Conservation (phyloP, 2,329 filamentous ascomycete species). For the Gnomoniopsis smithogilvyi region DNA sequence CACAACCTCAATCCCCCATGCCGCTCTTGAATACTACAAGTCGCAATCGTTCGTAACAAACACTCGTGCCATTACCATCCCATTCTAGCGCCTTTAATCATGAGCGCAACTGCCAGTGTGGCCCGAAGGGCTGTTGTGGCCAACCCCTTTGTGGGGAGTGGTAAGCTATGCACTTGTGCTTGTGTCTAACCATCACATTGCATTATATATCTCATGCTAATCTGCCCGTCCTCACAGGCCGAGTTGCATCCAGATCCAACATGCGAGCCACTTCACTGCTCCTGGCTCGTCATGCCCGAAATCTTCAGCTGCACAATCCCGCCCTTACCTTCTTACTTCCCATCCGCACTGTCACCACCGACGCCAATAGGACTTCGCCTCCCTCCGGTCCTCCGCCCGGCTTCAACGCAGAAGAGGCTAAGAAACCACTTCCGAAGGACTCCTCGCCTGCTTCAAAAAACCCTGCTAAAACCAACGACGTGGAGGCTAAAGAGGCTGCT, state of each 20-base stretch:
- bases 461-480: conserved; percentile 30
- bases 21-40: background rate
- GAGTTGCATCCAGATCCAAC: conserved; percentile 41
- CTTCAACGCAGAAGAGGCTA: conserved; percentile 86
- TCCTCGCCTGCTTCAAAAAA: conserved; percentile 32
- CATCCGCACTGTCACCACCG: conserved; percentile 54
- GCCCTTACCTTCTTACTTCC: conserved; percentile 57
- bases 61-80: background rate
- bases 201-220: conserved; percentile 23
- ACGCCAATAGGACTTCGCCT: conserved; percentile 47
- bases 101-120: conserved; percentile 56
- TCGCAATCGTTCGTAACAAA: background rate
- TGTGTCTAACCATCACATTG: background rate
- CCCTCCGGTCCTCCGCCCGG: conserved; percentile 75
- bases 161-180: conserved; percentile 31
- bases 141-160: conserved; percentile 49
- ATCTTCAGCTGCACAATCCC: conserved; percentile 42
- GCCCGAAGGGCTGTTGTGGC: conserved; percentile 52
- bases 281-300: conserved; percentile 44
- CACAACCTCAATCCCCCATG: background rate
- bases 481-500: conserved; percentile 24
- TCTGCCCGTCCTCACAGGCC: conserved; percentile 31
- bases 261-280: conserved; percentile 44
- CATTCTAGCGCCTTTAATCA: conserved; percentile 24
- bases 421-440: conserved; percentile 72